Base-by-base conservation (phyloP, 257 asterid species). In the Solanum peruvianum region DNA sequence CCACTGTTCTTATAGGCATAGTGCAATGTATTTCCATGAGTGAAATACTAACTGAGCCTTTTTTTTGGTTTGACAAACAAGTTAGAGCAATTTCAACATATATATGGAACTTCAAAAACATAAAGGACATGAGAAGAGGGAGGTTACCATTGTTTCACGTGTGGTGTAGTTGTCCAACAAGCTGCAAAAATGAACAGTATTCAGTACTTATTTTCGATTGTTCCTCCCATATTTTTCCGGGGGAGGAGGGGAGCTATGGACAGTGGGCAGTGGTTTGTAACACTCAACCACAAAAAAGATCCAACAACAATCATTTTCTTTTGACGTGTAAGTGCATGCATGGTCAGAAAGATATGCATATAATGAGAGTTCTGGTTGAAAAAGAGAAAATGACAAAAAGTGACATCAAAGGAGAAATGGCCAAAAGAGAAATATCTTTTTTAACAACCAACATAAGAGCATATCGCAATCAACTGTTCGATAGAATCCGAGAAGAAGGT, bases 111-210 rank as follows among this genome's bases (percentile, higher is more conserved):
- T 81, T 81, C 45, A 76, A n/a, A 76, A 42, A 42, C 12, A 49
- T 9, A 3, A 80, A 80, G 67, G 44, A 81, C 85, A 49, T 18
- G 49, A 49, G 67, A 80, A 27, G 69, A 31, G 45, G 42, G 69
- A 47, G 80, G 69, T 83, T 91, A 94, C 99, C 99, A 96, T 90
- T 96, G 95, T 72, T 92, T 92, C 88, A 96, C 93, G 82, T 92
- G 96, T 37, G 96, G 96, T 56, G 96, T 96, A 85, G 93, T 90
- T 87, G 73, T 92, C 99, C 99, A 96, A 93, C 98, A 96, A 93
- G 93, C 99, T 96, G 98, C 95, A 93, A 44, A 86, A 47, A n/a
- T 21, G 49, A 23, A 72, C 45, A 42, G 75, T 60, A 39, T 27
- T 86, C 52, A 69, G 39, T 33, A 49, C 66, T 86, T 86, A 12